These are phyloP conservation scores for Thamnidium elegans DNA, from an alignment of 192 early-diverging fungal species.

Conservation along the genomic window DNA sequence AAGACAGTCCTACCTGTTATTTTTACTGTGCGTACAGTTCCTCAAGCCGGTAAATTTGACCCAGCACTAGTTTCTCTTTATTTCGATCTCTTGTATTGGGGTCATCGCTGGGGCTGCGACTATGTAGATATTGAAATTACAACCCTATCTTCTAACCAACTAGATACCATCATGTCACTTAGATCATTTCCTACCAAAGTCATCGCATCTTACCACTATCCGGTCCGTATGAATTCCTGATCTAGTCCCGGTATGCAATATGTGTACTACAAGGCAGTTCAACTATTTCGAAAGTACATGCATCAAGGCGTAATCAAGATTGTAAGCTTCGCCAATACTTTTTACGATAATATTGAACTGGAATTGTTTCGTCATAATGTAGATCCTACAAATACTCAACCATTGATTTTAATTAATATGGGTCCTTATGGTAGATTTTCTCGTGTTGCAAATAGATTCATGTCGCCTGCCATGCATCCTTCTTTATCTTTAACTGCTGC, in stretches of 20 bases:
- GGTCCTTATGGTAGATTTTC: constrained; percentile 80
- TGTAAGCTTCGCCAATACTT: constrained; percentile 70
- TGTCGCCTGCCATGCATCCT: constrained; percentile 91
- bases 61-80: constrained; percentile 52
- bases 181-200: constrained; percentile 46
- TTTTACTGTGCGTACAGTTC: constrained; percentile 84
- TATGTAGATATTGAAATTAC: constrained; percentile 85
- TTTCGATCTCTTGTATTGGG: constrained; percentile 60
- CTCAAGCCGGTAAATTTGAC: constrained; percentile 85
- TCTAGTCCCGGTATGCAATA: constrained; percentile 42
- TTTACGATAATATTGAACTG: constrained; percentile 83
- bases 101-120: constrained; percentile 85
- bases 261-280: constrained; percentile 44
- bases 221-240: constrained; percentile 59
- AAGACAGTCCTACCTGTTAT: constrained; percentile 80
- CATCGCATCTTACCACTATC: constrained; percentile 88
- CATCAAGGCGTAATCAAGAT: constrained; percentile 81
- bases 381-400: constrained; percentile 41
- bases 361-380: constrained; percentile 56
- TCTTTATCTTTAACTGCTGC: constrained; percentile 74
- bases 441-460: constrained; percentile 76
- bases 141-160: not conserved
- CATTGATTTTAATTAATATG: constrained; percentile 94
- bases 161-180: not conserved
- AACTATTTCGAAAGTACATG: not conserved